Conservation (phyloP, 176 grass and related monocot genomes). For the Cenchrus purpureus region DNA sequence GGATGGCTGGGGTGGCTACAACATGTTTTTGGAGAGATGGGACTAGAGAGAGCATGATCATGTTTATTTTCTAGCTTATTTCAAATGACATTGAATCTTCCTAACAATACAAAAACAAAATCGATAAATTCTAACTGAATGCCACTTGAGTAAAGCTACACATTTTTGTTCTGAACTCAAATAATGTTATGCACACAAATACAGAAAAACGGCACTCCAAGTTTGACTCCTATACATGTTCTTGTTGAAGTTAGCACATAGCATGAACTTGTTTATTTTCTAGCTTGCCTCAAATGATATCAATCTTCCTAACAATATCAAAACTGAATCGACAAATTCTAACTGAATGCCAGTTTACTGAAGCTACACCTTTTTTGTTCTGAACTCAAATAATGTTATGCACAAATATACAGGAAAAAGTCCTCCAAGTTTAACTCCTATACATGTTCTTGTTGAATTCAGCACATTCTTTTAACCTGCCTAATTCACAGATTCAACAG, state of each 20-base stretch:
- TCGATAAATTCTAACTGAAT: not conserved
- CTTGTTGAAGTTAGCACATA: conserved; percentile 11
- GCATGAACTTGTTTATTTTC: not conserved
- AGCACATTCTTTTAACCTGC: conserved; percentile 36
- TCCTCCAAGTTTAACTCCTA: not conserved
- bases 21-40: not conserved
- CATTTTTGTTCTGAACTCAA: not conserved
- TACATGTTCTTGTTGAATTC: conserved; percentile 2
- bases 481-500: conserved; percentile 17
- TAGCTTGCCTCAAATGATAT: not conserved
- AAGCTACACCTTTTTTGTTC: not conserved
- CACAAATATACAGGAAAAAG: not conserved
- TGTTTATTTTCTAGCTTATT: not conserved
- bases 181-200: not conserved
- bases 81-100: not conserved
- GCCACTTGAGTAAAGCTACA: not conserved
- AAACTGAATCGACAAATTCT: not conserved
- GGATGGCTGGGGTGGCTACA: not conserved
- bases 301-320: not conserved
- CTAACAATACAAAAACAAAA: not conserved
- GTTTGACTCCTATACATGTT: not conserved
- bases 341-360: not conserved
- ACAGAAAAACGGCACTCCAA: not conserved
- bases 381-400: not conserved
- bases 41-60: not conserved